Conservation (phyloP, 1,284 basidiomycete genomes). For the Malassezia equina region DNA sequence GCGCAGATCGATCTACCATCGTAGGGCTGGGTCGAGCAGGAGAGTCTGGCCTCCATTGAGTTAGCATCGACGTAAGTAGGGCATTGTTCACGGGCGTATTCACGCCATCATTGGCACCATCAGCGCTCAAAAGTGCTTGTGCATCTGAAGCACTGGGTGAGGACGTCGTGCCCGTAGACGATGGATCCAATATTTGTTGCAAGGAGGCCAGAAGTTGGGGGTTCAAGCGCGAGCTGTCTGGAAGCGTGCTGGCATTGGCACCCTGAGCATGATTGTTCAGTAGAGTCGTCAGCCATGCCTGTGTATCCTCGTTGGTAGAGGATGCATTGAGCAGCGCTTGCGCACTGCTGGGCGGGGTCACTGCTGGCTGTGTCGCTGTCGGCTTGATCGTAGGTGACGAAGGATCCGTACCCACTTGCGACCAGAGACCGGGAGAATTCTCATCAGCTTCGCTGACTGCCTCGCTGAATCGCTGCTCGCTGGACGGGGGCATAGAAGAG, state of each 20-base stretch:
- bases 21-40: not conserved
- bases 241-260: not conserved
- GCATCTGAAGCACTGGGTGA: not conserved
- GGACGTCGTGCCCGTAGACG: not conserved
- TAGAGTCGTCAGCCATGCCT: not conserved
- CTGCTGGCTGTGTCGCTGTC: not conserved
- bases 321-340: not conserved
- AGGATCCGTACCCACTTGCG: not conserved
- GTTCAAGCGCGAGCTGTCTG: not conserved
- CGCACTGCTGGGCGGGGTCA: not conserved
- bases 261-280: not conserved
- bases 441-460: conserved; percentile 1
- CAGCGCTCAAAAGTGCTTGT: not conserved
- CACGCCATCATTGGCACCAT: not conserved
- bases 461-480: conserved; percentile 2
- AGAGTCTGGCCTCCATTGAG: not conserved
- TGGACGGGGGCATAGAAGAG: not conserved
- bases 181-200: not conserved
- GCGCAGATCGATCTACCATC: not conserved
- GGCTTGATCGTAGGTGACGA: not conserved
- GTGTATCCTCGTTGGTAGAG: not conserved
- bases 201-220: not conserved
- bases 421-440: not conserved
- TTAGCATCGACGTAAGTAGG: not conserved
- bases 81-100: not conserved